Base-by-base conservation (phyloP, 352 stramenopile species). In the Pythium brachiatum region DNA sequence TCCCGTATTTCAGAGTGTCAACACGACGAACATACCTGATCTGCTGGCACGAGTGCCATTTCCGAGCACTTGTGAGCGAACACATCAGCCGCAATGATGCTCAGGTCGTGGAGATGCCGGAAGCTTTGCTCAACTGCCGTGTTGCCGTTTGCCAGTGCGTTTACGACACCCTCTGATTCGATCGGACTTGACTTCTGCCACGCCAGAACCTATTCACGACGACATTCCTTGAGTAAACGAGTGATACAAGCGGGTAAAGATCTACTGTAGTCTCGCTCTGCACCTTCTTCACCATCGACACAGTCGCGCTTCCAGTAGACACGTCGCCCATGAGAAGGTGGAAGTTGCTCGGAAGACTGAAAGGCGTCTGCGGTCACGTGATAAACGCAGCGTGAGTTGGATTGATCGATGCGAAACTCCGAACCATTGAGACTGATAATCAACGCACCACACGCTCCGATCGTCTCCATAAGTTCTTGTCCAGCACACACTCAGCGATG, bases 301-400 rank as follows among this genome's bases (percentile, higher is more conserved):
- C 86, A 4, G 86, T 92, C 2, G 81, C 90, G 2, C 92, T 98
- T 41, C 97, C 97, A 16, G 94, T 96, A 18, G 88, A 96, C 13
- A 99, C 91, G 72, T 99, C 97, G 29, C 95, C 97, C 84, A 99
- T 97, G 41, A 99, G 69, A 58, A 99, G 70, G 57, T 96, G 75
- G 23, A 98, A 81, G 29, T 75, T 76, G 23, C 69, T 53, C 39
- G 95, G 92, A 15, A 95, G 46, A 38, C 46, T 59, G 53, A 92
- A 88, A 4, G 69, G 66, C 68, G 72, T 78, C 85, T n/a, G n/a
- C n/a, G n/a, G n/a, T n/a, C n/a, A n/a, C n/a, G n/a, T n/a, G n/a
- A n/a, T 94, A 61, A 9, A 26, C 31, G 9, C 23, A 23, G 9
- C 46, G n/a, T n/a, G n/a, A n/a, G n/a, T n/a, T n/a, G n/a, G n/a